phyloP scores from a whole-genome alignment of 805 yeast species.

The Wickerhamiella azymoides region DNA sequence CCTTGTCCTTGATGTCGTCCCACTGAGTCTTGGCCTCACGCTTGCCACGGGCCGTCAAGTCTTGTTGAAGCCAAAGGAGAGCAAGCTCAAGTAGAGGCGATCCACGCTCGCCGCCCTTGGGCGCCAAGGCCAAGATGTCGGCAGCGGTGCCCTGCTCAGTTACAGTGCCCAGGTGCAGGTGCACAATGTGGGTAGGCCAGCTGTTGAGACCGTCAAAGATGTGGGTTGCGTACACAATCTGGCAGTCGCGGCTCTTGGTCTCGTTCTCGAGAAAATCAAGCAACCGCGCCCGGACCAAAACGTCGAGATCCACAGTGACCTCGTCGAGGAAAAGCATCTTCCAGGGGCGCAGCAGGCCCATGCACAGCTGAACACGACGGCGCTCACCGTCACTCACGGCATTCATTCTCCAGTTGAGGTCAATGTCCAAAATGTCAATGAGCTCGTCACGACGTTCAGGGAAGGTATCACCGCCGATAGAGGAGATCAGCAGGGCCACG shows the following conservation, averaged over 20 bases:
- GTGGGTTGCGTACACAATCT: conserved; percentile 86
- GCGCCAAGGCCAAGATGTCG: conserved; percentile 13
- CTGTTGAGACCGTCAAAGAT: conserved; percentile 86
- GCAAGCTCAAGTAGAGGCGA: conserved; percentile 26
- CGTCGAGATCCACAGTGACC: conserved; percentile 94
- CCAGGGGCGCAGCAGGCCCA: conserved; percentile 93
- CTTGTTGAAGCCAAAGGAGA: conserved; percentile 27
- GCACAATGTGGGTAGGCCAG: conserved; percentile 81
- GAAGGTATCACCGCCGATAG: conserved; percentile 69
- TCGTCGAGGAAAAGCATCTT: conserved; percentile 77
- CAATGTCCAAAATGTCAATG: conserved; percentile 68
- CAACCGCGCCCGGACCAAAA: conserved; percentile 66
- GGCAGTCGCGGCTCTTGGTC: conserved; percentile 51
- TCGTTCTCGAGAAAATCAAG: conserved; percentile 61
- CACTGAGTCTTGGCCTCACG: conserved; percentile 40
- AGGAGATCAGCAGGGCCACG: conserved; percentile 59
- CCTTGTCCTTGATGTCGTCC: conserved; percentile 33
- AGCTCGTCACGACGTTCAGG: conserved; percentile 66
- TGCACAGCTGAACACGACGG: conserved; percentile 80
- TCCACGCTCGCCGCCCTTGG: conserved; percentile 5
- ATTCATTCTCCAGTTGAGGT: conserved; percentile 84
- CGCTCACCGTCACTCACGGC: conserved; percentile 89
- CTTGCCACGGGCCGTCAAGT: conserved; percentile 38
- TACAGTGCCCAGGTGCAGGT: conserved; percentile 55
- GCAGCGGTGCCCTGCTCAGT: conserved; percentile 18